Conservation (phyloP, 2,329 filamentous ascomycete species). For the Monilinia aucupariae region DNA sequence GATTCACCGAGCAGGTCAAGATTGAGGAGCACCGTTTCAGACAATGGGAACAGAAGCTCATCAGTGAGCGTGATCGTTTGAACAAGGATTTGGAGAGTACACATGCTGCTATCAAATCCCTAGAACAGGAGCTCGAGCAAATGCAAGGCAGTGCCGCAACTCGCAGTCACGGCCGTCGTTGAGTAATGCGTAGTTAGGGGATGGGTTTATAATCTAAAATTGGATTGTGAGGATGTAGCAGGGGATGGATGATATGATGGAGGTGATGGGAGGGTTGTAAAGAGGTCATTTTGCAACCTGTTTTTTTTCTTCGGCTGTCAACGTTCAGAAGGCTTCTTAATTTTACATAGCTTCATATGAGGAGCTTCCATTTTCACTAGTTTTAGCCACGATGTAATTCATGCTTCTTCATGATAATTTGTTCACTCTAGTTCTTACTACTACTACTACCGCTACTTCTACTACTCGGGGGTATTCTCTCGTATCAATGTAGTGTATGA, state of each 20-base stretch:
- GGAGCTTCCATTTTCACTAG: conserved; percentile 30
- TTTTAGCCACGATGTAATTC: conserved; percentile 37
- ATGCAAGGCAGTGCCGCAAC: conserved; percentile 80
- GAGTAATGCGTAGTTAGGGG: conserved; percentile 35
- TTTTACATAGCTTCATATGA: conserved; percentile 21
- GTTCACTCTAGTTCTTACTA: not conserved
- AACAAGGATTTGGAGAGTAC: conserved; percentile 99
- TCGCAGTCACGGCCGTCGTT: conserved; percentile 89
- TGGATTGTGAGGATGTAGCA: conserved; percentile 17
- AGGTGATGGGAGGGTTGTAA: conserved; percentile 30
- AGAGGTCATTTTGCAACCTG: conserved; percentile 24
- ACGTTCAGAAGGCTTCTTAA: conserved; percentile 21
- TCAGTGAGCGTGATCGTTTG: conserved; percentile 93
- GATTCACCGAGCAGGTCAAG: conserved; percentile 99
- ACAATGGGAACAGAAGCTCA: conserved; percentile 99
- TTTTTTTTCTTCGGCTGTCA: conserved; percentile 22
- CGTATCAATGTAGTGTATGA: not conserved
- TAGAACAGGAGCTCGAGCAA: conserved; percentile 86
- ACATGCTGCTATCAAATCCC: conserved; percentile 86
- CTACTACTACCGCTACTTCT: not conserved
- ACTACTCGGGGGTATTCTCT: not conserved
- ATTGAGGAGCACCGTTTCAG: conserved; percentile 99
- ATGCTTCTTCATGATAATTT: conserved; percentile 27
- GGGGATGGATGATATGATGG: conserved; percentile 18
- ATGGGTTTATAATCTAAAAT: conserved; percentile 12